Base-by-base conservation (phyloP, 1,139 yeast genomes). In the Yamadazyma mexicana region DNA sequence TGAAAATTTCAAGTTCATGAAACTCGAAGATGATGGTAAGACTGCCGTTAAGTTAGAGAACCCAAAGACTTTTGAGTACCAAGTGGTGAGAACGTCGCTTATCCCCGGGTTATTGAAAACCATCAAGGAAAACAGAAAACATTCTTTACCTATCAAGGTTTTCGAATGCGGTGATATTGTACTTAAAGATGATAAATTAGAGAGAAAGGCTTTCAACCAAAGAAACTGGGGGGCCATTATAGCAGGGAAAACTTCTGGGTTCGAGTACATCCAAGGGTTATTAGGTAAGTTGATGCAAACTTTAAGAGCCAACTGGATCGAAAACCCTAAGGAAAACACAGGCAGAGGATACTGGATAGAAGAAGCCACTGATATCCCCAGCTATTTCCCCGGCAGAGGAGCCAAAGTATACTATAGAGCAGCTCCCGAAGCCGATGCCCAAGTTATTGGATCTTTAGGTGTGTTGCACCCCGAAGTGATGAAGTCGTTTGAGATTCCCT, bases 361-460 rank as follows among this genome's bases (percentile, higher is more conserved):
- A 59, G 83, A 82, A 57, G 89, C 83, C 55, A 71, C 69, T 41
- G 73, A 75, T 28, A 75, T 81, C 58, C 71, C 79, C 37, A 86
- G 95, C 44, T 94, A 77, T 69, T 92, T 94, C 85, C 96, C 96
- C 33, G 98, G 98, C 35, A 84, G 98, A 73, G 98, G 97, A 46
- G 98, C 98, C 37, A 81, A 78, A 56, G 76, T 94, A 45, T 78
- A 75, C 64, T 86, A 81, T 70, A 79, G 95, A 69, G 67, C 75
- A 43, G 74, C 69, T 44, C 77, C 78, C 47, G 84, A 79, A 42
- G 83, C 64, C 20, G 67, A 75, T 33, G 75, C 73, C 20, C 65
- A 73, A 49, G 78, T 71, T 39, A 77, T 94, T 55, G 99, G 99
- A 50, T 69, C 81, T 36, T 72, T 94, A 52, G 99, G 99, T 60